phyloP scores from a whole-genome alignment of 2,329 filamentous ascomycete species.

The Huntiella omanensis region DNA sequence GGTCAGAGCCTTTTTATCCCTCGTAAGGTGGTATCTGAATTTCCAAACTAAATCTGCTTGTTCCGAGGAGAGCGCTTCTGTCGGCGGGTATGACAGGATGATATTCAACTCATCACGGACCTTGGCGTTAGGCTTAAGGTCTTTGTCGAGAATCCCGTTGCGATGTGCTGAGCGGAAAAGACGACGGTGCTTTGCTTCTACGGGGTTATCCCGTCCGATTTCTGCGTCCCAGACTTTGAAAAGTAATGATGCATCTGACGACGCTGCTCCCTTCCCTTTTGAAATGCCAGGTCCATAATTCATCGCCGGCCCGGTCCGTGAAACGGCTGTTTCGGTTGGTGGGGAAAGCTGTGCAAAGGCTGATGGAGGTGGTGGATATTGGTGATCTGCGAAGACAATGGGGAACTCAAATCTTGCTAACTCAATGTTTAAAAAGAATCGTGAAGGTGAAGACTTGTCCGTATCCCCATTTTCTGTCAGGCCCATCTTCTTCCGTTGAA shows the following conservation, averaged over 20 bases:
- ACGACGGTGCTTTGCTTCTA: conserved; percentile 83
- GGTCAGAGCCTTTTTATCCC: conserved; percentile 80
- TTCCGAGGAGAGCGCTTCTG: conserved; percentile 68
- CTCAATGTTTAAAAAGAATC: conserved; percentile 75
- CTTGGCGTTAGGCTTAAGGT: conserved; percentile 90
- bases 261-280: conserved; percentile 15
- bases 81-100: conserved; percentile 84
- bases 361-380: conserved; percentile 65
- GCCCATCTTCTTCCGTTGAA: conserved; percentile 21
- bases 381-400: conserved; percentile 83
- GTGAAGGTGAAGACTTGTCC: conserved; percentile 17
- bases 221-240: conserved; percentile 88
- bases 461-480: conserved; percentile 13
- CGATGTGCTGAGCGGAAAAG: conserved; percentile 78
- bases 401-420: conserved; percentile 91
- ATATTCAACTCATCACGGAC: conserved; percentile 82
- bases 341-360: conserved; percentile 26
- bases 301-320: conserved; percentile 72
- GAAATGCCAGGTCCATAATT: conserved; percentile 82
- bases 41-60: conserved; percentile 97
- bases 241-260: conserved; percentile 28
- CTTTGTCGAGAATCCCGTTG: conserved; percentile 84
- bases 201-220: conserved; percentile 75
- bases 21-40: conserved; percentile 82
- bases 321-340: conserved; percentile 23